These are phyloP conservation scores for Melampsora larici-populina DNA, from an alignment of 1,284 basidiomycete genomes.

Conservation along the genomic window DNA sequence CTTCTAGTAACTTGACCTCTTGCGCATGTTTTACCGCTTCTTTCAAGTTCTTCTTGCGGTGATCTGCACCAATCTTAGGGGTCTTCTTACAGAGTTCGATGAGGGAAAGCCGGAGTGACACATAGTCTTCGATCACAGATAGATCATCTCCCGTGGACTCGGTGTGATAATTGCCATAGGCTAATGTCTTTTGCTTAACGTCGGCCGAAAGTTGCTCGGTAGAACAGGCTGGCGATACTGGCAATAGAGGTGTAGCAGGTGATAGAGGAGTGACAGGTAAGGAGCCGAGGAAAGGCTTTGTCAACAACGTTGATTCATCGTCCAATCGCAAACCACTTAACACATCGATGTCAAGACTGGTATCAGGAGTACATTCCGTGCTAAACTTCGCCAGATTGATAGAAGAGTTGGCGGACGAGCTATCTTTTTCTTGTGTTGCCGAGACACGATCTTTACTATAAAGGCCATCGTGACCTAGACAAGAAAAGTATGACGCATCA, in stretches of 20 bases:
- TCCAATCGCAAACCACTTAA: background rate
- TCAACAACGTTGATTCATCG: background rate
- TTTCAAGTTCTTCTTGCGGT: slow-evolving; percentile 38
- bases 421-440: slow-evolving; percentile 17
- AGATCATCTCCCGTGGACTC: background rate
- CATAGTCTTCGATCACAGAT: slow-evolving; percentile 32
- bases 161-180: background rate
- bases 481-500: slow-evolving; percentile 3
- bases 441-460: slow-evolving; percentile 8
- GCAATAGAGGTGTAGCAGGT: background rate
- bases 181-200: slow-evolving; percentile 11
- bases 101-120: slow-evolving; percentile 32
- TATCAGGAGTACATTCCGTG: background rate
- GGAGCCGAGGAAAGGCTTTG: background rate
- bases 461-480: slow-evolving; percentile 23
- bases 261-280: background rate
- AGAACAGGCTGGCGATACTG: background rate
- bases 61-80: slow-evolving; percentile 19
- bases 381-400: background rate
- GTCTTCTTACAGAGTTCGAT: slow-evolving; percentile 35
- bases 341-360: background rate
- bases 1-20: slow-evolving; percentile 38
- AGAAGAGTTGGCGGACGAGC: background rate
- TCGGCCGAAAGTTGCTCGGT: background rate
- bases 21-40: slow-evolving; percentile 32